These are phyloP conservation scores for Saccharomyces paradoxus DNA, from an alignment of 805 yeast species.

Conservation along the genomic window DNA sequence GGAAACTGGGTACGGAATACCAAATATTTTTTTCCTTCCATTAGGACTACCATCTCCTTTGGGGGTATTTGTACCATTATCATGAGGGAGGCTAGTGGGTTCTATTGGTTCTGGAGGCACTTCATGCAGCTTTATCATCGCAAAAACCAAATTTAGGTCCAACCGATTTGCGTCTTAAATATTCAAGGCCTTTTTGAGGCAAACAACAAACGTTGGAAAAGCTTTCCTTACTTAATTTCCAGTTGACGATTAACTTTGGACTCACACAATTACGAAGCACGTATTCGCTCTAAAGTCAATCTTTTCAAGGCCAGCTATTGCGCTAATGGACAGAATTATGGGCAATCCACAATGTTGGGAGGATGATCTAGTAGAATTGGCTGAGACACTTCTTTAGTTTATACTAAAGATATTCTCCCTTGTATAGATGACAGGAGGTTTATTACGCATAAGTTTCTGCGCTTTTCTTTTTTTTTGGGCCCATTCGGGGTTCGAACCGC, in stretches of 20 bases:
- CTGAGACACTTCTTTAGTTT: not conserved
- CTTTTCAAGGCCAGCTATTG: not conserved
- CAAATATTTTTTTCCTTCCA: slow-evolving; percentile 3
- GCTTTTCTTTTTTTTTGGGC: not conserved
- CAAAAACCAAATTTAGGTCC: not conserved
- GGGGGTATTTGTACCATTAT: not conserved
- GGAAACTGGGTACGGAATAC: slow-evolving; percentile 11
- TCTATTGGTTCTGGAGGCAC: slow-evolving; percentile 18
- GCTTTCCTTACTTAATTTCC: not conserved
- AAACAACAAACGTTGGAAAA: not conserved
- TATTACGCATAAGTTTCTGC: not conserved
- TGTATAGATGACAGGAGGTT: too few species aligned
- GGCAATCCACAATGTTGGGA: not conserved
- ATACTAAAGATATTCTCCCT: not conserved
- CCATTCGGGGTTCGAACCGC: not conserved
- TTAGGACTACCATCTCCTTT: slow-evolving; percentile 6
- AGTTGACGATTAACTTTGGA: not conserved
- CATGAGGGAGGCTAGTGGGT: not conserved
- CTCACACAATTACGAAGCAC: not conserved
- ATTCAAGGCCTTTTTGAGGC: not conserved
- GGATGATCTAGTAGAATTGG: not conserved
- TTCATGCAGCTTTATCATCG: slow-evolving; percentile 8
- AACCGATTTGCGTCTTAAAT: not conserved
- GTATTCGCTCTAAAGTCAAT: not conserved
- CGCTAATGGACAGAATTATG: not conserved